phyloP scores from a whole-genome alignment of 306 rosid genomes.

The Elaeagnus macrophylla region DNA sequence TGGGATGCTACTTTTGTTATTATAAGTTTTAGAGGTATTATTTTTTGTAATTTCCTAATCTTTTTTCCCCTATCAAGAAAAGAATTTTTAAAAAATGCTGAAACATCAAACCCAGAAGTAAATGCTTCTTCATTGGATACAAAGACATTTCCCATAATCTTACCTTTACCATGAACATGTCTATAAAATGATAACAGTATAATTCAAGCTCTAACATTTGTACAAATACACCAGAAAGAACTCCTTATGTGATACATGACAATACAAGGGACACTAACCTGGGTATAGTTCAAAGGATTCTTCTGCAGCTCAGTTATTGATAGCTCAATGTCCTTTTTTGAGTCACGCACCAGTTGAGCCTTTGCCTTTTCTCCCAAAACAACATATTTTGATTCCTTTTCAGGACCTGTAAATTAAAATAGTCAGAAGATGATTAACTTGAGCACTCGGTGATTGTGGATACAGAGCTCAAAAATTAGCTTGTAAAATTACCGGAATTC shows the following conservation, averaged over 20 bases:
- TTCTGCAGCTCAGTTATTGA: conserved; percentile 77
- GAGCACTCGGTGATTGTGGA: background rate
- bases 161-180: too few species aligned
- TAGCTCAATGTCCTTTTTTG: conserved; percentile 57
- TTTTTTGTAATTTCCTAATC: too few species aligned
- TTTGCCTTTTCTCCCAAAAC: conserved; percentile 94
- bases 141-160: too few species aligned
- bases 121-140: too few species aligned
- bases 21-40: too few species aligned
- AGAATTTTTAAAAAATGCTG: too few species aligned
- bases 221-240: background rate
- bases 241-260: too few species aligned
- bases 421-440: background rate
- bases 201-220: background rate
- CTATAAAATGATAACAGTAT: background rate
- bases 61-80: too few species aligned
- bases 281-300: conserved; percentile 77
- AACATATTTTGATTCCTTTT: conserved; percentile 66
- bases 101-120: too few species aligned
- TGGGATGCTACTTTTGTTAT: too few species aligned
- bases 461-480: conserved; percentile 9
- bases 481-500: conserved; percentile 54
- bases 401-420: conserved; percentile 47
- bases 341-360: conserved; percentile 85
- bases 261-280: conserved; percentile 37